These are phyloP conservation scores for Berberis thunbergii DNA, from an alignment of 164 flowering plant species.

Conservation along the genomic window DNA sequence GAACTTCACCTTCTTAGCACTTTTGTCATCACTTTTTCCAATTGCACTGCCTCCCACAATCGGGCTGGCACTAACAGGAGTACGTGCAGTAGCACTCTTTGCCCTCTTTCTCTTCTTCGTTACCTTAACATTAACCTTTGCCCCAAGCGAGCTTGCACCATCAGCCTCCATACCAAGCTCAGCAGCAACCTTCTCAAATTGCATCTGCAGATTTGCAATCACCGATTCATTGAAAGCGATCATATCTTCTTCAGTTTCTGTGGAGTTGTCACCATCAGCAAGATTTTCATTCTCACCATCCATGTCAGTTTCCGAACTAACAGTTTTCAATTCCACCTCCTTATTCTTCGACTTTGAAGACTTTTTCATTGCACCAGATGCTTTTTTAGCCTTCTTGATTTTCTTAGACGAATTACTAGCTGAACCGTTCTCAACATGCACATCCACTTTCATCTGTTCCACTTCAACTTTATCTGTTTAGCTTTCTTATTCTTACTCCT, in stretches of 20 bases:
- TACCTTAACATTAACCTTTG: constrained; percentile 9
- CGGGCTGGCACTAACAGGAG: constrained; percentile 4
- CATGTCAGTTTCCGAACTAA: constrained; percentile 2
- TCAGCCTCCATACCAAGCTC: constrained; percentile 50
- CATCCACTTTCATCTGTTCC: not conserved
- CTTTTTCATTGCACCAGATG: constrained; percentile 18
- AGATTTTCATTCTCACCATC: constrained; percentile 5
- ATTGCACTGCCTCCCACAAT: constrained; percentile 7
- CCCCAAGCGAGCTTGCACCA: constrained; percentile 19
- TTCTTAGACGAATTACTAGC: constrained; percentile 17
- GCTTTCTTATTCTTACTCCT: constrained; percentile 23
- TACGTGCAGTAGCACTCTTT: constrained; percentile 22
- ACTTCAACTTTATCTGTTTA: not conserved
- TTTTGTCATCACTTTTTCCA: constrained; percentile 40
- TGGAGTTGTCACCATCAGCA: constrained; percentile 11
- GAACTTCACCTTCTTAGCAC: constrained; percentile 75
- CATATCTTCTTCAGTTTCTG: not conserved
- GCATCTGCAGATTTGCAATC: constrained; percentile 68
- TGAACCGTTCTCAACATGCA: constrained; percentile 4
- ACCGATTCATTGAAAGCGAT: constrained; percentile 35
- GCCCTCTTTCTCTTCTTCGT: constrained; percentile 67
- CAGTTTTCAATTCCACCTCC: constrained; percentile 5
- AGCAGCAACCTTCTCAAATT: constrained; percentile 86
- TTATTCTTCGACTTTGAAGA: constrained; percentile 20
- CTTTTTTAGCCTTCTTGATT: constrained; percentile 23